phyloP scores from a whole-genome alignment of 2,329 filamentous ascomycete species.

The Nigrospora osmanthi region DNA sequence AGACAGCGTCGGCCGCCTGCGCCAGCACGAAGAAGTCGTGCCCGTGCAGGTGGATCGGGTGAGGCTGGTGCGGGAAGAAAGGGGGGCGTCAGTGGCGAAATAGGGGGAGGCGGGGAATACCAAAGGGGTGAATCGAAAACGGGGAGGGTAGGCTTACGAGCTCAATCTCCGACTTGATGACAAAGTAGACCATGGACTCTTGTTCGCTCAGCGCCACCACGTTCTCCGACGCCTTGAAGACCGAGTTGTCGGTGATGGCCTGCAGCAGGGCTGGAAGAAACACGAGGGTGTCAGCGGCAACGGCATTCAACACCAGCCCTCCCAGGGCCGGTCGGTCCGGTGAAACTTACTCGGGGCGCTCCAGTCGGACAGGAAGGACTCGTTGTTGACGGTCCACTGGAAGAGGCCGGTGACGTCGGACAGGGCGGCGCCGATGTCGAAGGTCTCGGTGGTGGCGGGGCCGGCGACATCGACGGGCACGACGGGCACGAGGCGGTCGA shows the following conservation, averaged over 20 bases:
- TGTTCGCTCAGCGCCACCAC: slow-evolving; percentile 11
- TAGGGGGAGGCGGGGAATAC: background rate
- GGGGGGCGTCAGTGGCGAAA: background rate
- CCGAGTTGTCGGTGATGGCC: slow-evolving; percentile 8
- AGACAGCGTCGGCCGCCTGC: slow-evolving; percentile 13
- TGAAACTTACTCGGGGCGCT: slow-evolving; percentile 20
- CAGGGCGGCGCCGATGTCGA: background rate
- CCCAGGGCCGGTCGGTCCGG: no score
- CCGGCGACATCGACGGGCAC: background rate
- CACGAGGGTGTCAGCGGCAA: no score
- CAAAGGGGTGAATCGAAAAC: background rate
- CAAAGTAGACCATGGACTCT: slow-evolving; percentile 18
- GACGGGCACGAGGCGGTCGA: slow-evolving; percentile 16
- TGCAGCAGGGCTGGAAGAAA: slow-evolving; percentile 14
- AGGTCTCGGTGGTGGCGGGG: background rate
- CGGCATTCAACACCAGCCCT: no score
- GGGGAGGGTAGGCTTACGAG: slow-evolving; percentile 1
- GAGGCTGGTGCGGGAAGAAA: slow-evolving; percentile 3
- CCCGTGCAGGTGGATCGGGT: slow-evolving; percentile 30
- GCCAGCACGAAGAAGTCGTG: slow-evolving; percentile 28
- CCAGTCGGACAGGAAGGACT: slow-evolving; percentile 34
- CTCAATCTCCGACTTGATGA: slow-evolving; percentile 7
- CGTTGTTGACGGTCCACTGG: slow-evolving; percentile 36
- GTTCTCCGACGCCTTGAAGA: slow-evolving; percentile 12
- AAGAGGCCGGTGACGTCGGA: slow-evolving; percentile 20